Percentiles rank a stretch among this genome's conserved stretches.
These are phyloP conservation scores for Nephromyces sp. DNA, from an alignment of 169 alveolate genomes.

Conservation along the genomic window DNA sequence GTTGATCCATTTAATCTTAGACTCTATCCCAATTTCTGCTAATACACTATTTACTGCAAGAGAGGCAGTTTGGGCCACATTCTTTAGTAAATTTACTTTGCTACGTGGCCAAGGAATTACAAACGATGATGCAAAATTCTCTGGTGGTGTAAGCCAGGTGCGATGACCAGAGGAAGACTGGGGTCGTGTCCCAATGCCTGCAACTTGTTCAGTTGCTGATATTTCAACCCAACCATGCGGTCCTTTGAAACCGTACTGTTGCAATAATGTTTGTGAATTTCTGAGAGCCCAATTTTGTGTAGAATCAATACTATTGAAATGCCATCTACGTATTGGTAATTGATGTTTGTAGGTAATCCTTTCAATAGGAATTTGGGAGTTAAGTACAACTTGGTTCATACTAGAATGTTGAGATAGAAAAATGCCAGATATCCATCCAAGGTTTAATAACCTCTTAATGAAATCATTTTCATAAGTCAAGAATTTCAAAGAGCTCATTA, in stretches of 20 bases:
- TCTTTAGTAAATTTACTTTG: constrained; percentile 19
- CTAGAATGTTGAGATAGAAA: too few relatives aligned
- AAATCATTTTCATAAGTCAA: too few relatives aligned
- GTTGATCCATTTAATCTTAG: constrained; percentile 47
- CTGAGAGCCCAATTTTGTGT: constrained; percentile 45
- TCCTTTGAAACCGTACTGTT: too few relatives aligned
- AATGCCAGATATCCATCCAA: too few relatives aligned
- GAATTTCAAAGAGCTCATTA: too few relatives aligned
- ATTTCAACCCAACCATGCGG: constrained; percentile 31
- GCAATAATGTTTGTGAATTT: constrained; percentile 18
- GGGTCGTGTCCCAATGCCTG: constrained; percentile 50
- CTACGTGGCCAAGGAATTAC: constrained; percentile 36
- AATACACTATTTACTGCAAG: constrained; percentile 40
- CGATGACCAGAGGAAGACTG: constrained; percentile 24
- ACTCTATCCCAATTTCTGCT: constrained; percentile 25
- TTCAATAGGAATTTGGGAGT: too few relatives aligned
- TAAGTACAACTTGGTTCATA: too few relatives aligned
- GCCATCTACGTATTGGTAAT: not conserved
- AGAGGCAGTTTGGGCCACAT: constrained; percentile 39
- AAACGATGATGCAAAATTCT: constrained; percentile 36
- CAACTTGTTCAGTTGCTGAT: constrained; percentile 37
- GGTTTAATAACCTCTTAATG: too few relatives aligned
- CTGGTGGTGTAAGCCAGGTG: constrained; percentile 39
- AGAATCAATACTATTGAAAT: constrained; percentile 39
- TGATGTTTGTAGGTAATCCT: too few relatives aligned